These are phyloP conservation scores for Candida mesenterica DNA, from an alignment of 1,139 yeast genomes.

Conservation along the genomic window DNA sequence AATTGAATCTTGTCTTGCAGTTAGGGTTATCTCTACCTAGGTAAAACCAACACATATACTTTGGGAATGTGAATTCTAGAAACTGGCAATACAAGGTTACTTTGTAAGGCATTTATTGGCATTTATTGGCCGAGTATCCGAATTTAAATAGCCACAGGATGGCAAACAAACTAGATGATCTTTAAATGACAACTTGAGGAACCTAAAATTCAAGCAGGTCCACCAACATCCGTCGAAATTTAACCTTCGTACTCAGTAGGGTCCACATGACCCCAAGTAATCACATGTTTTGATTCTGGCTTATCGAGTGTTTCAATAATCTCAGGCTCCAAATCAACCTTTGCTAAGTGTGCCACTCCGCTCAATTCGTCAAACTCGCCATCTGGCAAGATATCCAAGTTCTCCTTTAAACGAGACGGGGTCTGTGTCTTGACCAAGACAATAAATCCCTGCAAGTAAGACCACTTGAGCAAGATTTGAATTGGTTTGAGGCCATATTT, in stretches of 20 bases:
- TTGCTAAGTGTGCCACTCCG: constrained; percentile 27
- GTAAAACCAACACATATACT: too few species aligned
- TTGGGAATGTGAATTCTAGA: too few species aligned
- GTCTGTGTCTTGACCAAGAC: constrained; percentile 72
- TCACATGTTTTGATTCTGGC: constrained; percentile 32
- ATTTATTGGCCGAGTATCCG: too few species aligned
- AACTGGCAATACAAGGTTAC: too few species aligned
- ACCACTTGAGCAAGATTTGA: constrained; percentile 38
- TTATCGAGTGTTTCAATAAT: constrained; percentile 31
- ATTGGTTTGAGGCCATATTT: constrained; percentile 23
- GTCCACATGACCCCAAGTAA: constrained; percentile 31
- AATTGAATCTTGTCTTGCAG: too few species aligned
- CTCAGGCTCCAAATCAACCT: constrained; percentile 33
- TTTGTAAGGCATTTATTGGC: too few species aligned
- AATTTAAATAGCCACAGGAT: too few species aligned
- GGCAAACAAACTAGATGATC: too few species aligned
- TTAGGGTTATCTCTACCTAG: too few species aligned
- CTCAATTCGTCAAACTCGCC: constrained; percentile 18
- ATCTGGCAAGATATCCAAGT: constrained; percentile 34
- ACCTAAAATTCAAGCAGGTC: too few species aligned
- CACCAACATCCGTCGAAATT: too few species aligned
- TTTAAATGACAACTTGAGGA: too few species aligned
- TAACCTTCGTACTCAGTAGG: constrained; percentile 23
- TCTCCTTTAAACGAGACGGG: constrained; percentile 40
- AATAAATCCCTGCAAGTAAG: constrained; percentile 55